phyloP scores from a whole-genome alignment of 2,329 filamentous ascomycete genomes.

The Neonectria faginata region DNA sequence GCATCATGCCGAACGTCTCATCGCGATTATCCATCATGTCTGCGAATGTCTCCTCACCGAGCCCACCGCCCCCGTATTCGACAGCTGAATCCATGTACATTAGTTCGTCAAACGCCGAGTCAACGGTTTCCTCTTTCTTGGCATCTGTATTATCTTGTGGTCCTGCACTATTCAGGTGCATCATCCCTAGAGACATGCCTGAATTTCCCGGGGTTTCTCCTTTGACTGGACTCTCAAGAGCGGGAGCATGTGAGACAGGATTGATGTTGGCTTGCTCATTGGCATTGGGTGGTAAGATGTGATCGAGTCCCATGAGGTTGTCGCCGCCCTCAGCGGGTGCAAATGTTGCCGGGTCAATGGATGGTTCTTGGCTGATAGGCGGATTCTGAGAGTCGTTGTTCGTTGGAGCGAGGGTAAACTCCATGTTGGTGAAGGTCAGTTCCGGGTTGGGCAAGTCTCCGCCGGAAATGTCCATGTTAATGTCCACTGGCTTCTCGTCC shows the following conservation, averaged over 20 bases:
- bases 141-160: slow-evolving; percentile 24
- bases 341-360: slow-evolving; percentile 62
- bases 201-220: slow-evolving; percentile 23
- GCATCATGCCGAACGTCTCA: slow-evolving; percentile 55
- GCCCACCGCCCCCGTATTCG: slow-evolving; percentile 48
- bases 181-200: slow-evolving; percentile 4
- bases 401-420: slow-evolving; percentile 64
- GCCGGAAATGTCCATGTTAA: slow-evolving; percentile 36
- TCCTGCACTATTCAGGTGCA: background rate
- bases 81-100: slow-evolving; percentile 58
- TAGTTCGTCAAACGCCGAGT: slow-evolving; percentile 54
- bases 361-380: slow-evolving; percentile 49
- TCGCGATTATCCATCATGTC: slow-evolving; percentile 61
- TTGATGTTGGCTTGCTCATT: slow-evolving; percentile 31
- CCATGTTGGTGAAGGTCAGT: slow-evolving; percentile 67
- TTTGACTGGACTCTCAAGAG: slow-evolving; percentile 27
- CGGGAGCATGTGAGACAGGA: slow-evolving; percentile 28
- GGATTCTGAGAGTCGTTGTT: slow-evolving; percentile 46
- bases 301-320: slow-evolving; percentile 48
- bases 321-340: slow-evolving; percentile 49
- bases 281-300: slow-evolving; percentile 45
- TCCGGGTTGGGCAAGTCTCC: slow-evolving; percentile 48
- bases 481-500: slow-evolving; percentile 42
- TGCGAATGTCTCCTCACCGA: slow-evolving; percentile 59
- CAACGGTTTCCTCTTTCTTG: slow-evolving; percentile 43